A percentile compares a stretch with the other conserved stretches of the same genome.
Conservation (phyloP, 2,329 filamentous ascomycete genomes). For the Diaporthe sp. region DNA sequence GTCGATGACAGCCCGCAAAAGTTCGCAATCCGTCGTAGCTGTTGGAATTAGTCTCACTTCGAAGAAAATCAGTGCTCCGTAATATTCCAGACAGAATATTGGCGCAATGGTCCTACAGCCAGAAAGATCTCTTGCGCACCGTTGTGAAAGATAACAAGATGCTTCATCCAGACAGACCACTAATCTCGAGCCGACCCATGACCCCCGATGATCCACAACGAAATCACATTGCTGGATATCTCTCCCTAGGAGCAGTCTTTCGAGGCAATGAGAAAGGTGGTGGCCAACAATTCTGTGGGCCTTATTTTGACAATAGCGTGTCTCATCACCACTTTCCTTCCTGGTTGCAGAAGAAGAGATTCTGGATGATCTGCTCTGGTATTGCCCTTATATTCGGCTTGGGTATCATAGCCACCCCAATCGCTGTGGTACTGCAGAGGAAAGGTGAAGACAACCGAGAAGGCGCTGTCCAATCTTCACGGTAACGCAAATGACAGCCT, state of each 20-base stretch:
- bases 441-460: not conserved
- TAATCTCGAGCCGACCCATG: not conserved
- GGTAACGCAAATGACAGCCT: rapidly evolving
- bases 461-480: not conserved
- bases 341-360: not conserved
- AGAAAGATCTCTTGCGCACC: not conserved
- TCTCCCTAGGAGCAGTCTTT: not conserved
- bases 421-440: not conserved
- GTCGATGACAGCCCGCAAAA: too few species aligned
- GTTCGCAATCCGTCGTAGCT: not conserved
- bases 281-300: not conserved
- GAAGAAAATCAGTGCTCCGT: too few species aligned
- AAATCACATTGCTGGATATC: not conserved
- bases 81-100: not conserved
- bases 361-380: not conserved
- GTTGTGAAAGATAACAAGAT: not conserved
- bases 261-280: not conserved
- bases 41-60: too few species aligned
- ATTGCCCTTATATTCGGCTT: not conserved
- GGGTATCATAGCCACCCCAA: not conserved
- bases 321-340: not conserved
- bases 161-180: not conserved
- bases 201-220: not conserved
- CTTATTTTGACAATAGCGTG: not conserved
- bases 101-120: not conserved